phyloP scores from a whole-genome alignment of 352 stramenopile genomes.

The Pythium graminicola region DNA sequence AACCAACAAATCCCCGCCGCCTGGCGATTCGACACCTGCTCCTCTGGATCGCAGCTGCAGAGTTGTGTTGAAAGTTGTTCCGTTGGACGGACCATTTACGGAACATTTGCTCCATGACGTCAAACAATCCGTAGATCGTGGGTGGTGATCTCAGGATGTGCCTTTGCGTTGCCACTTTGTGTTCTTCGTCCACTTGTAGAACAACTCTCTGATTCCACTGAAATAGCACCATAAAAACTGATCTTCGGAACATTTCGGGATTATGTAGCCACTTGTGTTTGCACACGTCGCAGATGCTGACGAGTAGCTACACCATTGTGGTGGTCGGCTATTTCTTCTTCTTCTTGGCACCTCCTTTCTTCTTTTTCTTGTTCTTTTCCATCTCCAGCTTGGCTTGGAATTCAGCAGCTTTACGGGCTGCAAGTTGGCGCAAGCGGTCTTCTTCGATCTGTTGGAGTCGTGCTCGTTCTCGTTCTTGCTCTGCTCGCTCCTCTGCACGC shows the following conservation, averaged over 20 bases:
- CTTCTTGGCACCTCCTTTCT: background rate
- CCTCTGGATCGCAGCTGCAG: background rate
- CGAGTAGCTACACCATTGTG: too few species aligned
- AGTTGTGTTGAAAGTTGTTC: too few species aligned
- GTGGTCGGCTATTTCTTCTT: constrained; percentile 1
- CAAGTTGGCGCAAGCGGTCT: constrained; percentile 56
- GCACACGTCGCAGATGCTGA: constrained; percentile 6
- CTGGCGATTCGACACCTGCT: too few species aligned
- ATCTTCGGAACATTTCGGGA: constrained; percentile 4
- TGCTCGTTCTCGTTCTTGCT: constrained; percentile 23
- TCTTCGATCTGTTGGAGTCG: constrained; percentile 55
- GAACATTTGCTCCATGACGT: too few species aligned
- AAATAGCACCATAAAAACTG: background rate
- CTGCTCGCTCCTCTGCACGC: constrained; percentile 32
- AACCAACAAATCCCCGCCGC: background rate
- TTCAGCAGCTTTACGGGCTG: constrained; percentile 61
- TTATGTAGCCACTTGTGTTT: constrained; percentile 6
- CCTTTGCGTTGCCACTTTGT: constrained; percentile 3
- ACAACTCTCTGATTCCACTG: constrained; percentile 1
- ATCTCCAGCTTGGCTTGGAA: constrained; percentile 39
- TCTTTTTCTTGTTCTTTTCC: background rate
- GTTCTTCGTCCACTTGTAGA: background rate
- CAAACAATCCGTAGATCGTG: too few species aligned
- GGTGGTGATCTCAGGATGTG: too few species aligned
- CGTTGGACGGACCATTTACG: too few species aligned